A percentile compares a stretch with the other conserved stretches of the same genome.
Conservation (phyloP, 2,329 filamentous ascomycete genomes). For the Penicillium capsulatum region DNA sequence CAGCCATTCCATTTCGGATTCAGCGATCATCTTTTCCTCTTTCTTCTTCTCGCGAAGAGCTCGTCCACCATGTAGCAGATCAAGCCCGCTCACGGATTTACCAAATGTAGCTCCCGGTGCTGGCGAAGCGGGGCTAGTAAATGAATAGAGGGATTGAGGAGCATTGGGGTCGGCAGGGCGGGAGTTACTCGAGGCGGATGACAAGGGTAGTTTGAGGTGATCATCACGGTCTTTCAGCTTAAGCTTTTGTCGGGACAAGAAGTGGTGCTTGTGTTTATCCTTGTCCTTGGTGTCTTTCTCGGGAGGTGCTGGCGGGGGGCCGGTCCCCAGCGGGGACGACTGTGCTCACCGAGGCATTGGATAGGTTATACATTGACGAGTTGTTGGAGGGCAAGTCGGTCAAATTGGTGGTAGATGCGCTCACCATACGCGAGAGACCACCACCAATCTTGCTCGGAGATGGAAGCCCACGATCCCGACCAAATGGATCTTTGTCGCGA, state of each 20-base stretch:
- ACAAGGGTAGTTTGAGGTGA: conserved; percentile 54
- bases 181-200: conserved; percentile 63
- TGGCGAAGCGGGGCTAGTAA: conserved; percentile 58
- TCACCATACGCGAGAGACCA: conserved; percentile 53
- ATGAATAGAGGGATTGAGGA: conserved; percentile 62
- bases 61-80: conserved; percentile 71
- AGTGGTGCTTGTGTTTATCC: conserved; percentile 57
- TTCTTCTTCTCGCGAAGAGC: conserved; percentile 77
- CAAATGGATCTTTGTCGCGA: conserved; percentile 51
- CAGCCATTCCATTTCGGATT: conserved; percentile 36
- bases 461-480: conserved; percentile 51
- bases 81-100: conserved; percentile 76
- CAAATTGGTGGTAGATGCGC: conserved; percentile 58
- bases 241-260: conserved; percentile 61
- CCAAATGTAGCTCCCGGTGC: conserved; percentile 62
- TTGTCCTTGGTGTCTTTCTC: conserved; percentile 45
- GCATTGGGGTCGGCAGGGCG: conserved; percentile 60
- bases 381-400: conserved; percentile 52
- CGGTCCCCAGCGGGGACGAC: conserved; percentile 48
- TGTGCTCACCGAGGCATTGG: conserved; percentile 60
- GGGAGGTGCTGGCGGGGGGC: conserved; percentile 31
- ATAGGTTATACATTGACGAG: conserved; percentile 57
- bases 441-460: conserved; percentile 57
- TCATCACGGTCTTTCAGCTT: conserved; percentile 62
- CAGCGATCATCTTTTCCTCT: conserved; percentile 56